A percentile compares a stretch with the other conserved stretches of the same genome.
Conservation (phyloP, 345 rosid genomes). For the Arabidopsis arenosa region DNA sequence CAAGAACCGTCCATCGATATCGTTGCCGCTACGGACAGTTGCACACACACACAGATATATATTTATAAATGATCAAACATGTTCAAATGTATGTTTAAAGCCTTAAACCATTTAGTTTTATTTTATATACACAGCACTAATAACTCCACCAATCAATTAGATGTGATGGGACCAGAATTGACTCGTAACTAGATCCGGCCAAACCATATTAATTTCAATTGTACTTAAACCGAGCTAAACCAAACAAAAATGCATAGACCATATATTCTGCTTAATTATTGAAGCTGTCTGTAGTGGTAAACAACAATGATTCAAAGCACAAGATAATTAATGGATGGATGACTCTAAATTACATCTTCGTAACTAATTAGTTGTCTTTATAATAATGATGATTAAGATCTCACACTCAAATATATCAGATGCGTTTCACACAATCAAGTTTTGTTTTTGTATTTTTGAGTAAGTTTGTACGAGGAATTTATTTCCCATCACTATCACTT, state of each 20-base stretch:
- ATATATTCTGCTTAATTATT: neutral
- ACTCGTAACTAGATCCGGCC: neutral
- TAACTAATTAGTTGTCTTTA: neutral
- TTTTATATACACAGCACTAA: neutral
- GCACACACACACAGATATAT: neutral
- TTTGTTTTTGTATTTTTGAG: neutral
- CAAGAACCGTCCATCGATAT: neutral
- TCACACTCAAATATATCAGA: neutral
- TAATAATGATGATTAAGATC: neutral
- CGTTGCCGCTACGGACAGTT: neutral
- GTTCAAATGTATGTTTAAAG: too few species aligned
- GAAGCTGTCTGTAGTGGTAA: neutral
- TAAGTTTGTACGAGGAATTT: neutral
- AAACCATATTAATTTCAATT: neutral
- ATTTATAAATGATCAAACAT: neutral
- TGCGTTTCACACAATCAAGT: neutral
- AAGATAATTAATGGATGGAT: neutral
- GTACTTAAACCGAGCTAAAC: neutral
- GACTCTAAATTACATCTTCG: neutral
- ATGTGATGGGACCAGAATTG: neutral
- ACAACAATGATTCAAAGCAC: neutral
- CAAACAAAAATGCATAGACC: neutral
- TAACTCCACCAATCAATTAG: neutral
- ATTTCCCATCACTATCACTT: neutral
- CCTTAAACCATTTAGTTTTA: too few species aligned